Percentiles rank a stretch among this genome's conserved stretches.
These are phyloP conservation scores for Metarhizium humberi DNA, from an alignment of 2,329 filamentous ascomycete species.

Conservation along the genomic window DNA sequence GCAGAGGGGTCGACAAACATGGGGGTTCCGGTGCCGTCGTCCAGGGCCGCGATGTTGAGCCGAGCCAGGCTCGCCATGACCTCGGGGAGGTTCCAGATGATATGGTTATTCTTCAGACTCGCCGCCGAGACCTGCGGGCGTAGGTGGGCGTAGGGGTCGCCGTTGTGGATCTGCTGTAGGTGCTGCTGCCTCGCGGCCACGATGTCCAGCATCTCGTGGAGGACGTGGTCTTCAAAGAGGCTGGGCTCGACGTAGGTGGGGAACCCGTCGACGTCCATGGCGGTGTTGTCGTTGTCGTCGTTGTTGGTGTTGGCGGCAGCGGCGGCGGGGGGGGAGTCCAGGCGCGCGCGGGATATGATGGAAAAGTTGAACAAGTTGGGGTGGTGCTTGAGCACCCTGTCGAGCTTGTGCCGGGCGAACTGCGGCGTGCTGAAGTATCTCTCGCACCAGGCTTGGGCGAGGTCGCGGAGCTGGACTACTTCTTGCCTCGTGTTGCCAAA, in stretches of 20 bases:
- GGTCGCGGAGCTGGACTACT: not conserved
- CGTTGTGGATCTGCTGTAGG: no score
- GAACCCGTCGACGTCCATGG: not conserved
- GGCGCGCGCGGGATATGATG: not conserved
- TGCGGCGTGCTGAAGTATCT: not conserved
- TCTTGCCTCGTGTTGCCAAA: conserved; percentile 7
- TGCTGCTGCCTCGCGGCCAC: not conserved
- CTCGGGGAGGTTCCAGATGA: not conserved
- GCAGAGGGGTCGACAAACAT: not conserved
- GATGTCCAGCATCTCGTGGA: not conserved
- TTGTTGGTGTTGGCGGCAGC: no score
- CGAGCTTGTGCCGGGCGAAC: not conserved
- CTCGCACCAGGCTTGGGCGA: conserved; percentile 4
- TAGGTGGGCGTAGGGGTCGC: not conserved
- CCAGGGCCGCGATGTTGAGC: not conserved
- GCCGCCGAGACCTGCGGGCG: not conserved
- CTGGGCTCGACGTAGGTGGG: not conserved
- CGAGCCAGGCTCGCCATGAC: not conserved
- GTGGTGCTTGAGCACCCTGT: not conserved
- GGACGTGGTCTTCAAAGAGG: not conserved
- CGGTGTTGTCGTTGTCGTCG: not conserved
- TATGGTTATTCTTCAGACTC: not conserved
- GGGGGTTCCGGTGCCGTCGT: not conserved
- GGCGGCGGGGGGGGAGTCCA: not conserved
- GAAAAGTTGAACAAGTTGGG: conserved; percentile 2